Evolutionary conservation across 805 yeast genomes (phyloP), one percentile per base, ranked within the genome.

Genomic region (Teunomyces aglyptinius): DNA sequence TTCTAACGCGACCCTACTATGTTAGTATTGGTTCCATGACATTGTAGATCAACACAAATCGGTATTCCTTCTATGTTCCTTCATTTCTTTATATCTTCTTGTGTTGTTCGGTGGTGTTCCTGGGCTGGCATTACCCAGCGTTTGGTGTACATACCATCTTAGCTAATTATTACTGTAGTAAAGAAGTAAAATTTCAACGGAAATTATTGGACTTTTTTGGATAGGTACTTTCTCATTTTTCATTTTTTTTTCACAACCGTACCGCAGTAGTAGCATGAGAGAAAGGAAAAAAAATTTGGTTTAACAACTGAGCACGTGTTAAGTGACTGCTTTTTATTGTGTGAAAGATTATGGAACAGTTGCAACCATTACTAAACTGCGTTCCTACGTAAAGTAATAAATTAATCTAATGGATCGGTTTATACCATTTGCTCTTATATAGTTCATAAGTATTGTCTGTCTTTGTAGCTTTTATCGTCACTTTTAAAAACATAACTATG

Each of bases 1-100:
- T 94, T 87, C 99, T 91, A 85, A 95, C 99, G 80, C 98, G 94
- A 86, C 99, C 99, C 99, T 89, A 68, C 16, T 24, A 28, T 46
- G 59, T 55, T 58, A 61, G 64, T 59, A 60, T 54, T 46, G 41
- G 63, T 62, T 61, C 18, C 16, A 62, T 67, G 61, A 64, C 53
- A 38, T 15, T 22, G 22, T 24, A 10, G 26, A 24, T 24, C 26
- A 24, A 24, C 26, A 24, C 11, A 24, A 24, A 24, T 24, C 26
- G 26, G 11, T 2, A 24, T 24, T 11, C 11, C 2, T 24, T 24
- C 26, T 24, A 24, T 24, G 10, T 24, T 24, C 26, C 26, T 4
- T 8, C 26, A 24, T 24, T 11, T 24, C 26, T 24, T 24, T 7
- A 7, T 24, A 24, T 24, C 26, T 7, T 24, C 26, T 24, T 15